Conservation (phyloP, 164 flowering plant species). For the Vitis rotundifolia region DNA sequence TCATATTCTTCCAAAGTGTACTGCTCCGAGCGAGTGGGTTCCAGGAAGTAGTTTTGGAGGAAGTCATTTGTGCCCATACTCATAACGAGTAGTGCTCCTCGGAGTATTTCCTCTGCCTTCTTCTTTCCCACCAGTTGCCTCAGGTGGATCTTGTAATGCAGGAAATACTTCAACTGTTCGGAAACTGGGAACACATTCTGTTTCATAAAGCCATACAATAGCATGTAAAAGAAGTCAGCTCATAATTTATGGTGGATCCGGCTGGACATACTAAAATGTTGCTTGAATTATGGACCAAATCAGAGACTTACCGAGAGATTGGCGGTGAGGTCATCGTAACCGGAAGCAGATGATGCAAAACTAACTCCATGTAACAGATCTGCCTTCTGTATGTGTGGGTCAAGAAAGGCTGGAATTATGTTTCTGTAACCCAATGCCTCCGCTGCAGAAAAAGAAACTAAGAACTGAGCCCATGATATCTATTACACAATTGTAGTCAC, state of each 20-base stretch:
- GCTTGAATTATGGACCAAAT: neutral
- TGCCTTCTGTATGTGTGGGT: constrained; percentile 24
- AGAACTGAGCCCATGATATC: neutral
- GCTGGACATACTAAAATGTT: too few species aligned
- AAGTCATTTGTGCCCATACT: constrained; percentile 81
- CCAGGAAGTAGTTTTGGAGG: constrained; percentile 61
- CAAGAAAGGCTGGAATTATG: constrained; percentile 47
- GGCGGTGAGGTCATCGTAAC: constrained; percentile 74
- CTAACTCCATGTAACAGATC: constrained; percentile 66
- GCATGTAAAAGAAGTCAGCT: too few species aligned
- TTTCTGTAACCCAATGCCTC: constrained; percentile 49
- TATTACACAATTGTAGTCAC: neutral
- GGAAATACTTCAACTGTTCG: constrained; percentile 54
- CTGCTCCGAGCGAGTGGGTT: constrained; percentile 42
- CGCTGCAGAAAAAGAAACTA: constrained; percentile 28
- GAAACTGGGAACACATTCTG: constrained; percentile 56
- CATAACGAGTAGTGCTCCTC: constrained; percentile 35
- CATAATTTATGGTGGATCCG: too few species aligned
- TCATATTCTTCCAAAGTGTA: constrained; percentile 42
- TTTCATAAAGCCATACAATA: neutral
- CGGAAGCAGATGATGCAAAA: constrained; percentile 80
- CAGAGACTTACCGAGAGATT: constrained; percentile 41
- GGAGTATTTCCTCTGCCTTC: constrained; percentile 33
- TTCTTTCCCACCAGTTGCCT: constrained; percentile 35
- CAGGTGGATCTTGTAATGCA: constrained; percentile 52